These are phyloP conservation scores for Skeletonema marinoi DNA, from an alignment of 108 stramenopile species.

Conservation along the genomic window DNA sequence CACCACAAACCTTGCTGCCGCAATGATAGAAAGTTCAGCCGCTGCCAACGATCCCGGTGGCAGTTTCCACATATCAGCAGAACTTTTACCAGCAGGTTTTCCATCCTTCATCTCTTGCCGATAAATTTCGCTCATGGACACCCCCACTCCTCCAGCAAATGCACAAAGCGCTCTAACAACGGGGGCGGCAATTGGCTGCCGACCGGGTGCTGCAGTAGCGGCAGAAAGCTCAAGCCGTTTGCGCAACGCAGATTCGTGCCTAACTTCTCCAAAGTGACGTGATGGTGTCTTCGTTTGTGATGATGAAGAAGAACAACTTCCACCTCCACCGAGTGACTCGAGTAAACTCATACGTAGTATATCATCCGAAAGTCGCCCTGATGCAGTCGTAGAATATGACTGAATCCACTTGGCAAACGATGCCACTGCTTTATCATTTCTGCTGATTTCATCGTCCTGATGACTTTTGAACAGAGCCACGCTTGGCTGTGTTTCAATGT, in stretches of 20 bases:
- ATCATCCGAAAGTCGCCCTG: slow-evolving; percentile 30
- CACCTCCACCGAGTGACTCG: slow-evolving; percentile 35
- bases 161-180: slow-evolving; percentile 32
- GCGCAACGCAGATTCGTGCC: slow-evolving; percentile 21
- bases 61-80: slow-evolving; percentile 22
- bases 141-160: slow-evolving; percentile 39
- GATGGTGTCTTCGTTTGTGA: background rate
- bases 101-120: slow-evolving; percentile 8
- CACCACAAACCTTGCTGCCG: slow-evolving; percentile 29
- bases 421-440: slow-evolving; percentile 28
- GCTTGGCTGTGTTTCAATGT: background rate
- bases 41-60: slow-evolving; percentile 34
- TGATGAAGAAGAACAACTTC: background rate
- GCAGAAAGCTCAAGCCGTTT: slow-evolving; percentile 30
- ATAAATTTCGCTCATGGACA: slow-evolving; percentile 17
- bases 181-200: slow-evolving; percentile 35
- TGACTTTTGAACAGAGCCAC: slow-evolving; percentile 9
- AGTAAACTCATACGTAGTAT: slow-evolving; percentile 39
- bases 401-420: slow-evolving; percentile 36
- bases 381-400: slow-evolving; percentile 12
- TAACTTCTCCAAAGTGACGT: slow-evolving; percentile 5
- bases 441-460: slow-evolving; percentile 35
- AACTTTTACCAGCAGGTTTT: slow-evolving; percentile 6
- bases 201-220: slow-evolving; percentile 26
- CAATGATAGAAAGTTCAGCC: slow-evolving; percentile 25